phyloP scores from a whole-genome alignment of 768 basidiomycete genomes.

The Crucibulum laeve region DNA sequence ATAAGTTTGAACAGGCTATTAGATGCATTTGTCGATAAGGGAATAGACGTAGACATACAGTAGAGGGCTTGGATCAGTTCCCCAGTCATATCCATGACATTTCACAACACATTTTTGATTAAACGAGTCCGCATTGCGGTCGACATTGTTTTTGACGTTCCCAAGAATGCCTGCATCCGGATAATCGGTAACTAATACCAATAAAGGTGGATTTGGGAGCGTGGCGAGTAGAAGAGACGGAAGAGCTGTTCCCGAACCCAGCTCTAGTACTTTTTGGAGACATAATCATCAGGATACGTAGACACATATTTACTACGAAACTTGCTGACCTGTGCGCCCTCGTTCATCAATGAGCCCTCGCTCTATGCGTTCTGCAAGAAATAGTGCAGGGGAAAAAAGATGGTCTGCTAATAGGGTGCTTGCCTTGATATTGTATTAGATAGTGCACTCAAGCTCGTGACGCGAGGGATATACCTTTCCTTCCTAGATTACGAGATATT shows the following conservation, averaged over 20 bases:
- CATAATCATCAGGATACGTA: not conserved
- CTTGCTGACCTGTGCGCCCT: constrained; percentile 33
- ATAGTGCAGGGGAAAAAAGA: constrained; percentile 65
- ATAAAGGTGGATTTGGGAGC: constrained; percentile 35
- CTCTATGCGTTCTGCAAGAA: constrained; percentile 66
- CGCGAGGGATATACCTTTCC: too few relatives aligned
- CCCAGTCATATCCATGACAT: constrained; percentile 63
- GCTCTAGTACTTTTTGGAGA: constrained; percentile 53
- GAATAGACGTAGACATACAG: too few relatives aligned
- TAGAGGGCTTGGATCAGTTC: constrained; percentile 38
- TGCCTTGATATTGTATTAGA: too few relatives aligned
- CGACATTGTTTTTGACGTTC: constrained; percentile 53
- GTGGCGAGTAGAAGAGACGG: constrained; percentile 60
- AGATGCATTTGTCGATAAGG: not conserved
- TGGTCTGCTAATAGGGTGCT: constrained; percentile 72
- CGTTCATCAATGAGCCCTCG: constrained; percentile 39
- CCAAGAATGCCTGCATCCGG: constrained; percentile 58
- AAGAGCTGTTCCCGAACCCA: constrained; percentile 65
- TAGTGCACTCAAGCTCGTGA: too few relatives aligned
- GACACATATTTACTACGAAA: not conserved
- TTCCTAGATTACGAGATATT: constrained; percentile 31
- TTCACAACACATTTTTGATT: constrained; percentile 34
- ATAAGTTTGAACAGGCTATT: not conserved
- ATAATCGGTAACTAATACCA: constrained; percentile 65
- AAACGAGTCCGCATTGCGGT: constrained; percentile 37